Base-by-base conservation (phyloP, 139 green algal species). In the Eudorina sp. region DNA sequence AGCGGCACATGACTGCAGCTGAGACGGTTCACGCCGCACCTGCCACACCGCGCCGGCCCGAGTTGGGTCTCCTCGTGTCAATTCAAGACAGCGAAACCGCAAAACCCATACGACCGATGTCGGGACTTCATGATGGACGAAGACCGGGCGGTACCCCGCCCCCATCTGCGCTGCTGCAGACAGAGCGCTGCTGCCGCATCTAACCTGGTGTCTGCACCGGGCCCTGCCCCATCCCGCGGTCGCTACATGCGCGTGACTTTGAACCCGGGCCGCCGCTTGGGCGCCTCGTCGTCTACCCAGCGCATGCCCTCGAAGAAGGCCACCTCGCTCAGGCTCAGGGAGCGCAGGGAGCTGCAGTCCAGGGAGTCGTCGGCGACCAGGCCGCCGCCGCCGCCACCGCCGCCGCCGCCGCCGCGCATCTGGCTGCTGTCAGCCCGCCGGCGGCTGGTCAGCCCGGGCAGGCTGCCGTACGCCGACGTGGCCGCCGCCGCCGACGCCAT, bases 301-400 rank as follows among this genome's bases (percentile, higher is more conserved):
- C 75, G 75, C 40, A 83, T 68, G 75, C 46, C 75, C 48, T 83
- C 48, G 31, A 68, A 62, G 31, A 83, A 83, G 9, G 75, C 75
- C 31, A 83, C 75, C 34, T 83, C 75, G 48, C 48, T 69, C n/a
- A 83, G 75, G 13, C 75, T 83, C 31, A 83, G 68, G 75, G 29
- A 48, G 23, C 48, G 31, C 48, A 83, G 21, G 34, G 75, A 51
- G 3, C 53, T n/a, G 29, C 7, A n/a, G 13, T 83, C 75, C 75
- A 68, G 68, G 0, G 21, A 43, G 48, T 48, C 46, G 7, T 38
- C 70, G n/a, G n/a, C n/a, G 19, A 1, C 72, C 19, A 34, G 4
- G 62, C 11, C 23, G 31, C 62, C 62, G 21, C 31, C 23, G 62
- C 27, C 62, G 62, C 45, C 41, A 19, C 45, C 40, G 36, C 36